phyloP scores from a whole-genome alignment of 2,329 filamentous ascomycete species.

The Colletotrichum abscissum region DNA sequence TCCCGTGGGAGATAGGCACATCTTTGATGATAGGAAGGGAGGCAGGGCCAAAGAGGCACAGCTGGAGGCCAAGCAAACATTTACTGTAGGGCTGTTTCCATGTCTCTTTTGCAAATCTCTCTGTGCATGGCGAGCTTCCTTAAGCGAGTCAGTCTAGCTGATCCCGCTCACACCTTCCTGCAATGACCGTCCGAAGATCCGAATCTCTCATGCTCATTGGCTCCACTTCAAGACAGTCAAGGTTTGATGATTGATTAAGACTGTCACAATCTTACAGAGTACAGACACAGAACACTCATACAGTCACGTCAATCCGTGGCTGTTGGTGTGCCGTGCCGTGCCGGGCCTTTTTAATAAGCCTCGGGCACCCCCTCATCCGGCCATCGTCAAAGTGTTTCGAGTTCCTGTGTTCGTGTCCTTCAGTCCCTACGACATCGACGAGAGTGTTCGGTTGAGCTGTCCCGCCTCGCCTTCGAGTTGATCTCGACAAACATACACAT shows the following conservation, averaged over 20 bases:
- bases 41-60: background rate
- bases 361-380: background rate
- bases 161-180: slow-evolving; percentile 14
- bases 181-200: slow-evolving; percentile 22
- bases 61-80: background rate
- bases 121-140: background rate
- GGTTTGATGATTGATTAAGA: slow-evolving; percentile 20
- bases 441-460: background rate
- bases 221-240: slow-evolving; percentile 31
- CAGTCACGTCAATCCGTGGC: background rate
- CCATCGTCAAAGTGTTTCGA: background rate
- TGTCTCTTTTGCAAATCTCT: background rate
- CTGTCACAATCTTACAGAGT: slow-evolving; percentile 9
- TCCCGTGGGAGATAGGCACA: background rate
- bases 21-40: background rate
- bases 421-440: background rate
- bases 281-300: background rate
- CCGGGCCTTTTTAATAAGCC: background rate
- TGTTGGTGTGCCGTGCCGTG: background rate
- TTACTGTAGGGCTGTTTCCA: background rate
- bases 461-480: slow-evolving; percentile 1
- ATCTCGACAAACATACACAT: slow-evolving; percentile 1
- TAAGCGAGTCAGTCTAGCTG: slow-evolving; percentile 21
- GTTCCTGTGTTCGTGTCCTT: background rate
- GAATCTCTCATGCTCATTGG: slow-evolving; percentile 31